Percentiles rank a stretch among this genome's conserved stretches.
phyloP scores from a whole-genome alignment of 345 rosid species.

The Noccaea caerulescens region DNA sequence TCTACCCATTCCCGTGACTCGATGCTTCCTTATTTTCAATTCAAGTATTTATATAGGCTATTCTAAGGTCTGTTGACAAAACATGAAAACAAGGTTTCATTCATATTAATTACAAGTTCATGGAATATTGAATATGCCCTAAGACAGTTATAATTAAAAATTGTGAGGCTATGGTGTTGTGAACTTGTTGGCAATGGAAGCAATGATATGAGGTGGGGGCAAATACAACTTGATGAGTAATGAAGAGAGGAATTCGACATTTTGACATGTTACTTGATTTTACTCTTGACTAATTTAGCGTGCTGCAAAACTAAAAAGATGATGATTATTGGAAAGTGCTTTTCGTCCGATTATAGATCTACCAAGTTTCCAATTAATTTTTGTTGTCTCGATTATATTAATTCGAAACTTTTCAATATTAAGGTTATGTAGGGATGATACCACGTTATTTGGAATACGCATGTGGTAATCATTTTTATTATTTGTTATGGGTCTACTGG shows the following conservation, averaged over 20 bases:
- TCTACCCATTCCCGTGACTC: conserved; percentile 42
- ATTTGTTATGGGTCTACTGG: conserved; percentile 2
- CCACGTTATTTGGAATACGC: background rate
- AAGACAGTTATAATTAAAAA: background rate
- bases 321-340: background rate
- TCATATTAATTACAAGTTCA: background rate
- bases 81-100: background rate
- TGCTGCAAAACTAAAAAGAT: background rate
- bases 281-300: background rate
- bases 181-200: conserved; percentile 20
- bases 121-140: conserved; percentile 2
- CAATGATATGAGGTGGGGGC: conserved; percentile 35
- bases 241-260: background rate
- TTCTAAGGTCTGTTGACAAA: background rate
- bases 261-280: background rate
- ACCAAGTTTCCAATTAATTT: background rate
- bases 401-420: background rate
- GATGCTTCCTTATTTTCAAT: background rate
- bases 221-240: conserved; percentile 29
- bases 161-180: conserved; percentile 11
- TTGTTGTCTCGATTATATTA: too few species aligned
- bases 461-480: background rate
- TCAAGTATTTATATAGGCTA: background rate
- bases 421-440: too few species aligned
- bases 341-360: background rate